Evolutionary conservation across 805 yeast genomes (phyloP).

Genomic region (Cyberlindnera bimundalis): DNA sequence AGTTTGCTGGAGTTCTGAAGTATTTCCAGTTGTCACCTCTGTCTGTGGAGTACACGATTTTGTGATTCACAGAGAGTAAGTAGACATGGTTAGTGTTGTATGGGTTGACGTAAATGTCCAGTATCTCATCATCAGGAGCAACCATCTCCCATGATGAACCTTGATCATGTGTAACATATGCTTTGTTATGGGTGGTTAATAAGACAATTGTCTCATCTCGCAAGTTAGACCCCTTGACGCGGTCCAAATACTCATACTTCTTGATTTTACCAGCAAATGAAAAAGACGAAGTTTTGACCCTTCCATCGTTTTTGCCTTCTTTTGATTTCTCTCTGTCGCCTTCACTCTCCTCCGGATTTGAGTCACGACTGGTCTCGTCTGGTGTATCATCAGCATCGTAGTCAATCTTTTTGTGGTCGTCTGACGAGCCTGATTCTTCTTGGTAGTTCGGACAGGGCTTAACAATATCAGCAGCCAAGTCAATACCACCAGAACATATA

Average conservation of each 20-base stretch:
- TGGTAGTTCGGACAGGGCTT: conserved; percentile 22
- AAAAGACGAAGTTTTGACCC: conserved; percentile 33
- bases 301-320: conserved; percentile 36
- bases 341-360: conserved; percentile 31
- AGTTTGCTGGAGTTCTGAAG: conserved; percentile 47
- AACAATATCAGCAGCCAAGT: conserved; percentile 15
- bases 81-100: conserved; percentile 48
- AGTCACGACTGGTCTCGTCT: conserved; percentile 28
- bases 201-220: conserved; percentile 66
- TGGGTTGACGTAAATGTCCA: conserved; percentile 60
- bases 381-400: conserved; percentile 29
- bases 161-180: conserved; percentile 63
- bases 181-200: conserved; percentile 47
- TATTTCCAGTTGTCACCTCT: conserved; percentile 51
- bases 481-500: conserved; percentile 36
- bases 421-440: conserved; percentile 13
- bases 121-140: conserved; percentile 38
- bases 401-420: conserved; percentile 21
- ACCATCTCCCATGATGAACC: conserved; percentile 30
- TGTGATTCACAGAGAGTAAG: conserved; percentile 24
- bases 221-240: conserved; percentile 32
- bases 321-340: conserved; percentile 33
- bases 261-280: conserved; percentile 50
- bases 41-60: conserved; percentile 57
- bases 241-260: conserved; percentile 59